Evolutionary conservation across 176 grass and related monocot genomes (phyloP), one percentile per base, ranked within the genome.

Genomic region (Ensete glaucum): DNA sequence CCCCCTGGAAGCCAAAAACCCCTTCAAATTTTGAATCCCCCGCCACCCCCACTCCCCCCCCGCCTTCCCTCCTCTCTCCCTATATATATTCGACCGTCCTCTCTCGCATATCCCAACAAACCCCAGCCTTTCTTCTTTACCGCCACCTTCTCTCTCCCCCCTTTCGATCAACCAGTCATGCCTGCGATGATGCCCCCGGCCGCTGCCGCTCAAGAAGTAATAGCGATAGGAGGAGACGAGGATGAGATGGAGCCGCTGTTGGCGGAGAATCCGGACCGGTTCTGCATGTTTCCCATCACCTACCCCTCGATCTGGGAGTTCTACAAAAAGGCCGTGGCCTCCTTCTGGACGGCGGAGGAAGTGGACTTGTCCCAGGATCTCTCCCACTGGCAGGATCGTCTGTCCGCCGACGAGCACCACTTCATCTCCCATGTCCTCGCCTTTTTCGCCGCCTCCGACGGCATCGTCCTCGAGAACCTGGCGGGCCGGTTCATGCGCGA

Each of bases 351-450:
- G 17, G 73, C 73, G 1, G 80, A 82, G 67, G 81, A 68, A 19
- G 66, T 69, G 7, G 23, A 78, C 26, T 25, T 88, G 20, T 52
- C 13, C 7, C 14, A 48, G 14, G 67, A 78, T 2, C 11, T 52
- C 16, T 8, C 27, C n/a, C 75, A 75, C 8, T 77, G 53, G 69
- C 53, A 82, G n/a, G 54, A 67, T 3, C 52, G 48, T 0, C 62
- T 88, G 51, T 53, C 62, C 0, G 5, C 1, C 16, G 73, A 26
- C 1, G 20, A 79, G 77, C 11, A 70, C 0, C 74, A 86, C 72
- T 77, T 84, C 4, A 73, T 90, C 1, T 74, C 64, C 11, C 78
- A 82, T 7, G 69, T 86, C 58, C 82, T 90, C 0, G 69, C 78
- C 9, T 81, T 82, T 11, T 53, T 81, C 5, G 56, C 81, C 0